These are phyloP conservation scores for Paracoccidioides brasiliensis DNA, from an alignment of 2,329 filamentous ascomycete species.

Conservation along the genomic window DNA sequence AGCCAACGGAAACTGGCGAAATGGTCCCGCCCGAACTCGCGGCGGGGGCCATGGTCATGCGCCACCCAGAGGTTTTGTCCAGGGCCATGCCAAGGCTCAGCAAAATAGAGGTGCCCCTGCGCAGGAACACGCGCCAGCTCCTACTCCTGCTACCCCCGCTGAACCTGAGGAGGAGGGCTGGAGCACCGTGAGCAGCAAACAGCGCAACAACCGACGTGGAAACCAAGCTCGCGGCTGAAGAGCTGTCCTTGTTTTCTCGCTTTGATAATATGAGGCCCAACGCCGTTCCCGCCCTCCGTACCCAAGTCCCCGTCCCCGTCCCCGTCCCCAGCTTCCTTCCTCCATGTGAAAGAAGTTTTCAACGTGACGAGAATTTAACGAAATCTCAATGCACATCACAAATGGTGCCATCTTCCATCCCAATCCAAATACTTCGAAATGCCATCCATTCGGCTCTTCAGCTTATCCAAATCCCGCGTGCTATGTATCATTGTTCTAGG, in stretches of 20 bases:
- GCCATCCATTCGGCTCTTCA: background rate
- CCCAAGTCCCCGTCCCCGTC: background rate
- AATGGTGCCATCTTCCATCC: background rate
- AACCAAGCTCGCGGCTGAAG: conserved; percentile 9
- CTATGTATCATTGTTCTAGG: conserved; percentile 2
- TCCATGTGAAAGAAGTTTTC: background rate
- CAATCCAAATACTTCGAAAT: background rate
- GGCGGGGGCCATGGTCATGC: conserved; percentile 5
- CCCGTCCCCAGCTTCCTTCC: background rate
- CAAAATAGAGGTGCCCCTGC: background rate
- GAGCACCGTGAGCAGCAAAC: conserved; percentile 35
- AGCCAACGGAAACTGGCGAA: conserved; percentile 32
- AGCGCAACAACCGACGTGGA: conserved; percentile 34
- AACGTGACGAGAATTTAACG: background rate
- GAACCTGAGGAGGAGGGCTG: conserved; percentile 34
- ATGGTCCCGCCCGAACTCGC: conserved; percentile 7
- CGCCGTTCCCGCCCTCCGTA: background rate
- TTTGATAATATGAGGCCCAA: background rate
- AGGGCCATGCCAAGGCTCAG: conserved; percentile 4
- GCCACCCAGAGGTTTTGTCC: conserved; percentile 1
- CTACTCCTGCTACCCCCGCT: conserved; percentile 17
- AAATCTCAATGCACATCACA: background rate
- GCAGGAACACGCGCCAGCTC: conserved; percentile 13
- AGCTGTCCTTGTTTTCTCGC: background rate
- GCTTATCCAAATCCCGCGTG: background rate